Base-by-base conservation (phyloP, 805 yeast genomes). In the Nakazawaea wyomingensis region DNA sequence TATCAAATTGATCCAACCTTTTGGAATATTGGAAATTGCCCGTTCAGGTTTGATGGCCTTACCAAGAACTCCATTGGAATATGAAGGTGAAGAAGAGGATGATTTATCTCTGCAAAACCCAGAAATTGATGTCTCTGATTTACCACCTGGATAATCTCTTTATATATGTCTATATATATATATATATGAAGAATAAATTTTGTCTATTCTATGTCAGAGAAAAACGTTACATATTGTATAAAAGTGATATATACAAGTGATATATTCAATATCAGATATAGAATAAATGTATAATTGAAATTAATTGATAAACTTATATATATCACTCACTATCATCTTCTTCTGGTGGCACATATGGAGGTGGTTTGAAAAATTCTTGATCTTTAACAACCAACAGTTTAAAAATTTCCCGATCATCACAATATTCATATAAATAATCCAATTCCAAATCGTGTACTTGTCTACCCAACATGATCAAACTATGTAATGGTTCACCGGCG, bases 31-130 rank as follows among this genome's bases (percentile, higher is more conserved):
- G 57, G 99, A 93, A 68, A 85, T 91, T 55, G 96, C 97, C 34
- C 80, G 99, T 69, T 84, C 96, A 20, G 99, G 99, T 68, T 87
- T 91, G 95, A 89, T 93, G 91, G 99, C 98, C 8, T 75, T 93
- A 56, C 95, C 98, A 59, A 82, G 97, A 76, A 87, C 98, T 39
- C 96, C 96, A 34, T 68, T 89, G 53, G 86, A 82, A 50, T 56
- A 58, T 30, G 67, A 62, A 34, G 74, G 67, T 16, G 74, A 69
- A 18, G 26, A 33, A 22, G 83, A 74, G 8, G 69, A 68, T n/a
- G n/a, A n/a, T n/a, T n/a, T n/a, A n/a, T n/a, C n/a, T 2, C 72
- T 67, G 10, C 68, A 69, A 26, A 65, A 66, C 13, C 69, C 71
- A 44, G 86, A 84, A 44, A 95, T 89, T 48, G 98, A 91, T 62